Percentiles rank a stretch among this genome's conserved stretches.
Evolutionary conservation across 345 rosid species (phyloP).

Genomic region (Sisymbrium irio): DNA sequence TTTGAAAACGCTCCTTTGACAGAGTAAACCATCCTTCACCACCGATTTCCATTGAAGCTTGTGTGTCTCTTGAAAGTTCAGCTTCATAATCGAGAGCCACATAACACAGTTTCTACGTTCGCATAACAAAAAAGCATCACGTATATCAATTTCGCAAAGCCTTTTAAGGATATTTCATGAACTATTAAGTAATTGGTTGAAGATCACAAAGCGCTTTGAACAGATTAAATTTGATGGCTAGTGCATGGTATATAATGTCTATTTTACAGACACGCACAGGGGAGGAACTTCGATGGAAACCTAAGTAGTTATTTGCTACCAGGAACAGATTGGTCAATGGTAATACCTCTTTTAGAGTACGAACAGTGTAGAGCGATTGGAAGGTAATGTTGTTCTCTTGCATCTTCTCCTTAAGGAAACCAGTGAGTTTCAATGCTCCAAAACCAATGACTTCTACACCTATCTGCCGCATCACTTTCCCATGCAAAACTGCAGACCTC

Average conservation of each 20-base stretch:
- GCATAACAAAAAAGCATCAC: slow-evolving; percentile 23
- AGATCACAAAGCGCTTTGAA: not conserved
- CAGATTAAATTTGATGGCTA: too few species aligned
- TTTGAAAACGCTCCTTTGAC: slow-evolving; percentile 80
- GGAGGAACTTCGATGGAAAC: not conserved
- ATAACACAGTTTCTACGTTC: slow-evolving; percentile 74
- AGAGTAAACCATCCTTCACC: slow-evolving; percentile 83
- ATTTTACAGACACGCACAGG: not conserved
- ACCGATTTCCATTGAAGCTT: slow-evolving; percentile 57
- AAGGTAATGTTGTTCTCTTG: slow-evolving; percentile 64
- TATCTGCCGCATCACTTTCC: slow-evolving; percentile 83
- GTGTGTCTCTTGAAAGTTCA: slow-evolving; percentile 60
- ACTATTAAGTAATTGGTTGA: not conserved
- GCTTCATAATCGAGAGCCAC: slow-evolving; percentile 78
- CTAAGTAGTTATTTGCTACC: not conserved
- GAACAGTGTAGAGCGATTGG: slow-evolving; percentile 76
- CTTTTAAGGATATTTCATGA: not conserved
- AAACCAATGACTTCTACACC: slow-evolving; percentile 84
- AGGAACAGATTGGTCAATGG: not conserved
- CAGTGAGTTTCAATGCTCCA: slow-evolving; percentile 87
- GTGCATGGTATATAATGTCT: not conserved
- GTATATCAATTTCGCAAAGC: not conserved
- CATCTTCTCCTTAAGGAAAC: slow-evolving; percentile 78
- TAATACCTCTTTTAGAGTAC: slow-evolving; percentile 83
- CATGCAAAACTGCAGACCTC: slow-evolving; percentile 66